Conservation (phyloP, 805 yeast species). For the Scheffersomyces coipomensis region DNA sequence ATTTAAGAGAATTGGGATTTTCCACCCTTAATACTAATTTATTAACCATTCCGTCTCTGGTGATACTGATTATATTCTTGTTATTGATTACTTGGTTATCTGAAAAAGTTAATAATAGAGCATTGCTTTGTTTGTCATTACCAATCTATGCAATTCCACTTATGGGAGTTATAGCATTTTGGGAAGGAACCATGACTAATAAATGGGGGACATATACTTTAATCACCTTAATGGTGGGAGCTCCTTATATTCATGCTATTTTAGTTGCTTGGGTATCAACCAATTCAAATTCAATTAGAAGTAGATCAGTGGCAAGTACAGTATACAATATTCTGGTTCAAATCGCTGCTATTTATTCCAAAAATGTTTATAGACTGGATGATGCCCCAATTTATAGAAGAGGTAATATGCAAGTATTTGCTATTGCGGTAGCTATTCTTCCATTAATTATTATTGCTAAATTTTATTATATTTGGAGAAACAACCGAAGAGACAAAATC, state of each 20-base stretch:
- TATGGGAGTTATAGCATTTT: slow-evolving; percentile 6
- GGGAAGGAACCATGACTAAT: slow-evolving; percentile 7
- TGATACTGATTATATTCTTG: slow-evolving; percentile 33
- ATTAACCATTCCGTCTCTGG: slow-evolving; percentile 19
- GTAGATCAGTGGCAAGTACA: slow-evolving; percentile 63
- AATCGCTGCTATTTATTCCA: slow-evolving; percentile 50
- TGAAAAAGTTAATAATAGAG: slow-evolving; percentile 28
- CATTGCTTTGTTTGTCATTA: slow-evolving; percentile 4
- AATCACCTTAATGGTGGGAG: slow-evolving; percentile 16
- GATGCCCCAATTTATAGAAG: slow-evolving; percentile 59
- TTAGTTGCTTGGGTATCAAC: slow-evolving; percentile 51
- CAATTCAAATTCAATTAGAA: slow-evolving; percentile 58
- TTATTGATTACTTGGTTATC: slow-evolving; percentile 34
- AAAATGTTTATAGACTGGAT: slow-evolving; percentile 53
- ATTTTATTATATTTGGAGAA: slow-evolving; percentile 38
- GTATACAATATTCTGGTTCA: slow-evolving; percentile 63
- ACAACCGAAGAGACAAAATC: slow-evolving; percentile 37
- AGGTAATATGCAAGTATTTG: slow-evolving; percentile 49
- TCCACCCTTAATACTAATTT: slow-evolving; percentile 19
- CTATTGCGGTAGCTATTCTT: slow-evolving; percentile 28
- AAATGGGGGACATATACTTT: slow-evolving; percentile 10
- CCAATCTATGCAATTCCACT: slow-evolving; percentile 7
- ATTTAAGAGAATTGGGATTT: slow-evolving; percentile 29
- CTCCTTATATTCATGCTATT: slow-evolving; percentile 22
- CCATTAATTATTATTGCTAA: slow-evolving; percentile 25